Percentiles rank a stretch among this genome's conserved stretches.
phyloP scores from a whole-genome alignment of 805 yeast species.

The Sungouiozyma intestinalis region DNA sequence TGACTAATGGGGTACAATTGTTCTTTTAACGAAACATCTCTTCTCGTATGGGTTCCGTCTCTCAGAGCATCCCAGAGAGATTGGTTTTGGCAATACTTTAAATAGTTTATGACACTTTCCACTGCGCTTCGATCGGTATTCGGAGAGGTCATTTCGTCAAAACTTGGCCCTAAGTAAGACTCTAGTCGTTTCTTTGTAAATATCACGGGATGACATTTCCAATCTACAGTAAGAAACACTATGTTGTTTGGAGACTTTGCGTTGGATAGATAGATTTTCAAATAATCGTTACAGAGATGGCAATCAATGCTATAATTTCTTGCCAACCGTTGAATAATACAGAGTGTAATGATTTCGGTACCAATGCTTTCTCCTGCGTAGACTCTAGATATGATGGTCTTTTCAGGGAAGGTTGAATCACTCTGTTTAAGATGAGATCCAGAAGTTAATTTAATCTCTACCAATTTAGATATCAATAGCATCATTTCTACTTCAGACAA shows the following conservation, averaged over 20 bases:
- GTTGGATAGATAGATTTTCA: slow-evolving; percentile 7
- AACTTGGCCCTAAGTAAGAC: background rate
- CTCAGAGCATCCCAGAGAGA: background rate
- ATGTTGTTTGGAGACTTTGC: background rate
- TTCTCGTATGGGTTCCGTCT: background rate
- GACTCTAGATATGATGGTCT: slow-evolving; percentile 16
- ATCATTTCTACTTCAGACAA: background rate
- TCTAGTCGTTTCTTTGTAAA: background rate
- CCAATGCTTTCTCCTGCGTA: slow-evolving; percentile 20
- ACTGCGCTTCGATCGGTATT: background rate
- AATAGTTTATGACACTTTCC: background rate
- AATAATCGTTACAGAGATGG: slow-evolving; percentile 9
- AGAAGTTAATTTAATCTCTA: too few relatives aligned
- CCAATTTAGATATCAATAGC: background rate
- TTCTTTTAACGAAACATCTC: too few relatives aligned
- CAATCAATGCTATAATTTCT: slow-evolving; percentile 10
- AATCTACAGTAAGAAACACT: background rate
- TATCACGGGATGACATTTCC: background rate
- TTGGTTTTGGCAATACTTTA: background rate
- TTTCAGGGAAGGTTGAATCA: slow-evolving; percentile 10
- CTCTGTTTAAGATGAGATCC: too few relatives aligned
- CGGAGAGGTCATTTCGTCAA: background rate
- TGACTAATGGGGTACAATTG: slow-evolving; percentile 2
- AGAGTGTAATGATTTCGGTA: slow-evolving; percentile 12
- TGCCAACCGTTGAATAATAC: slow-evolving; percentile 17